A percentile compares a stretch with the other conserved stretches of the same genome.
Conservation (phyloP, 768 basidiomycete genomes). For the Leccinum sublutescens region DNA sequence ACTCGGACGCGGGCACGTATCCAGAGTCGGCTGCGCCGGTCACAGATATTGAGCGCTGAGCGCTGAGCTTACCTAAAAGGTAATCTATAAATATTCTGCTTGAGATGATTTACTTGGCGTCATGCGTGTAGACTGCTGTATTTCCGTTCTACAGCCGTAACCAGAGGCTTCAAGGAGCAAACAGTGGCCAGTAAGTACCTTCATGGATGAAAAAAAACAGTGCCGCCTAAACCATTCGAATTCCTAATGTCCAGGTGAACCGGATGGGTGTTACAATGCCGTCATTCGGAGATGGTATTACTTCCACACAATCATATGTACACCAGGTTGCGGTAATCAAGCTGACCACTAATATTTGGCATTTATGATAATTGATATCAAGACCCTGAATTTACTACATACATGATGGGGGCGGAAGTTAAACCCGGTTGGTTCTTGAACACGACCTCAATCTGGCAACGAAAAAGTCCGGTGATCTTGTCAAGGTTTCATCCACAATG, state of each 20-base stretch:
- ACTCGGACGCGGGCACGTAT: not conserved
- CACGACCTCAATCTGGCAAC: constrained; percentile 6
- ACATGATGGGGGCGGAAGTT: constrained; percentile 6
- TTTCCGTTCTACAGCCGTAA: constrained; percentile 28
- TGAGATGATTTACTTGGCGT: not conserved
- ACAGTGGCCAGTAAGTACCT: not conserved
- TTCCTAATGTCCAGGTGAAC: not conserved
- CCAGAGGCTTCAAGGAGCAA: not conserved
- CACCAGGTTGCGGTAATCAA: not conserved
- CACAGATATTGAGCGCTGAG: too few species aligned
- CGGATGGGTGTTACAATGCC: not conserved
- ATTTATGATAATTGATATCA: constrained; percentile 4
- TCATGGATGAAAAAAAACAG: not conserved
- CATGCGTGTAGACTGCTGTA: constrained; percentile 2
- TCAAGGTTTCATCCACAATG: constrained; percentile 4
- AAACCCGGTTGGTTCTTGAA: not conserved
- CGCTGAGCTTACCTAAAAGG: constrained; percentile 5
- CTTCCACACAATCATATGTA: not conserved
- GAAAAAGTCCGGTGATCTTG: constrained; percentile 1
- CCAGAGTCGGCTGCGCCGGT: not conserved
- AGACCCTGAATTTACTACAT: constrained; percentile 16
- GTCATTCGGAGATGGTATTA: not conserved
- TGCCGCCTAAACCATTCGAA: not conserved
- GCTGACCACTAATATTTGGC: not conserved
- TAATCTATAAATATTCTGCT: constrained; percentile 1